Conservation (phyloP, 148 eudicot genomes). For the Rhododendron molle region DNA sequence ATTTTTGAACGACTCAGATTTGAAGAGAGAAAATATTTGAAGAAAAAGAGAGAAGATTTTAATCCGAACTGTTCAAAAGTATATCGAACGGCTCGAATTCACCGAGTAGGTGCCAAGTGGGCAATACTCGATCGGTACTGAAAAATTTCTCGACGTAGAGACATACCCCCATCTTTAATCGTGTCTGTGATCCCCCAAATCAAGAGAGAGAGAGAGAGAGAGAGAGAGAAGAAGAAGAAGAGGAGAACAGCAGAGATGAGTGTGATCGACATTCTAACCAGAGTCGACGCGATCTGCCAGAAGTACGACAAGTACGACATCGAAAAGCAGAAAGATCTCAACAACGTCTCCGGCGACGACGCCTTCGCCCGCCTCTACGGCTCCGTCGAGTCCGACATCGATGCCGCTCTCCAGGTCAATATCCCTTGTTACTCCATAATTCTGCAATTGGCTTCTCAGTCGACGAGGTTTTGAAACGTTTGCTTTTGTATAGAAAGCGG, state of each 20-base stretch:
- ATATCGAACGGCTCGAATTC: too few relatives aligned
- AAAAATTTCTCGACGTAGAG: too few relatives aligned
- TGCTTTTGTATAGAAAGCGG: constrained; percentile 62
- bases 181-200: neutral
- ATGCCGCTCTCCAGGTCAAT: constrained; percentile 65
- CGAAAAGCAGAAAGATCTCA: constrained; percentile 65
- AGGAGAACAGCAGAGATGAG: constrained; percentile 1
- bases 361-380: constrained; percentile 91
- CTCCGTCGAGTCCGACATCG: constrained; percentile 72
- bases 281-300: constrained; percentile 90
- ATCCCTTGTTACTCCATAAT: neutral
- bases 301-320: constrained; percentile 92
- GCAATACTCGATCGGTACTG: too few relatives aligned
- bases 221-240: neutral
- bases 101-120: too few relatives aligned
- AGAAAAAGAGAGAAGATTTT: too few relatives aligned
- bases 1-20: too few relatives aligned
- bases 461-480: neutral
- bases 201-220: neutral
- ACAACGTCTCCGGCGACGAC: constrained; percentile 83
- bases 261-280: constrained; percentile 30
- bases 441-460: neutral
- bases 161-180: neutral
- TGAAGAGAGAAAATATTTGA: too few relatives aligned
- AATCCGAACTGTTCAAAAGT: too few relatives aligned